A percentile compares a stretch with the other conserved stretches of the same genome.
phyloP scores from a whole-genome alignment of 345 rosid species.

The Luvunga scandens region DNA sequence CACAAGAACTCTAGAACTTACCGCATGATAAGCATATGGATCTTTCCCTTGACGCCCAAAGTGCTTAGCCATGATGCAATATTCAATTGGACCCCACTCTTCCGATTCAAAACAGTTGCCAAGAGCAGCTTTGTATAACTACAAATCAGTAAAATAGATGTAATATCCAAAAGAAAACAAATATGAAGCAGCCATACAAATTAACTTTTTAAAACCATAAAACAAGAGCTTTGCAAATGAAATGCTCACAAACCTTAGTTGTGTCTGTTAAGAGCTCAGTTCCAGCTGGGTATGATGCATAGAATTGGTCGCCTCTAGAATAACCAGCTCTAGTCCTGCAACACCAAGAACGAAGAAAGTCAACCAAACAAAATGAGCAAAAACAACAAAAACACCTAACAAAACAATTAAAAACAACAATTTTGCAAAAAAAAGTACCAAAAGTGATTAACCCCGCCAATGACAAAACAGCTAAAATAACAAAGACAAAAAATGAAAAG shows the following conservation, averaged over 20 bases:
- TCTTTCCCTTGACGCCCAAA: slow-evolving; percentile 92
- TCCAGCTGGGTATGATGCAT: slow-evolving; percentile 89
- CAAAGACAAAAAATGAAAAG: not conserved
- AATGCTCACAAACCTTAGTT: slow-evolving; percentile 44
- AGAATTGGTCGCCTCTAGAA: slow-evolving; percentile 87
- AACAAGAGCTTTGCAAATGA: not conserved
- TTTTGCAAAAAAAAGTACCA: not conserved
- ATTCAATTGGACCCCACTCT: slow-evolving; percentile 89
- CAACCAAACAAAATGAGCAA: not conserved
- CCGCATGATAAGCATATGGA: slow-evolving; percentile 88
- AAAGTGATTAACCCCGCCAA: not conserved
- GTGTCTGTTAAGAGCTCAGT: slow-evolving; percentile 87
- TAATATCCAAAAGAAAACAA: not conserved
- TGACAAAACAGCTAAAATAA: not conserved
- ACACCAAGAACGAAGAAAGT: slow-evolving; percentile 8
- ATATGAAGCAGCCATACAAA: not conserved
- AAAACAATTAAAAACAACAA: not conserved
- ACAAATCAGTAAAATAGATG: slow-evolving; percentile 16
- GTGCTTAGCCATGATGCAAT: slow-evolving; percentile 78
- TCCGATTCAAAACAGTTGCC: slow-evolving; percentile 84
- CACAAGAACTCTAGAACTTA: slow-evolving; percentile 29
- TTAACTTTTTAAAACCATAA: not conserved
- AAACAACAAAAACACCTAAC: not conserved
- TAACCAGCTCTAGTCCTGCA: slow-evolving; percentile 86
- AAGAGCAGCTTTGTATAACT: slow-evolving; percentile 88